These are phyloP conservation scores for Cryptosporidium ryanae DNA, from an alignment of 169 alveolate species.

Conservation along the genomic window DNA sequence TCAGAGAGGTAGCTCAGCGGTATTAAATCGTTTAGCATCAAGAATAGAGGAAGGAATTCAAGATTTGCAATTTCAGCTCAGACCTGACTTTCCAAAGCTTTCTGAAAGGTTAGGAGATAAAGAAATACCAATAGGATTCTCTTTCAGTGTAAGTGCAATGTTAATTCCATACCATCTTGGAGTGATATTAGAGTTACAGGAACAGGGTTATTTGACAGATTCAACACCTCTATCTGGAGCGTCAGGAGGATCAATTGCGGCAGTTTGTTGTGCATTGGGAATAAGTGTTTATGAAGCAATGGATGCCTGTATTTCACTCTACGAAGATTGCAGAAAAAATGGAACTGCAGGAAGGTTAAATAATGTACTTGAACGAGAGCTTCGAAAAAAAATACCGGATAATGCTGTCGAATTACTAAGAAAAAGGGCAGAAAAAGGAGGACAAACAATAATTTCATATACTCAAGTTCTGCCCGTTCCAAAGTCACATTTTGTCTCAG, in stretches of 20 bases:
- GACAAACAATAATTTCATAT: slow-evolving; percentile 54
- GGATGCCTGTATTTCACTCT: slow-evolving; percentile 68
- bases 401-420: slow-evolving; percentile 60
- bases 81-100: slow-evolving; percentile 70
- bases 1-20: slow-evolving; percentile 68
- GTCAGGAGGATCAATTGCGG: slow-evolving; percentile 72
- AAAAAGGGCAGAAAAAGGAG: slow-evolving; percentile 64
- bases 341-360: slow-evolving; percentile 72
- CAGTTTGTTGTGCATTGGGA: slow-evolving; percentile 62
- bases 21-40: slow-evolving; percentile 49
- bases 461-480: slow-evolving; percentile 73
- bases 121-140: slow-evolving; percentile 64
- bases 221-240: slow-evolving; percentile 74
- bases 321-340: slow-evolving; percentile 66
- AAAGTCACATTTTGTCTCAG: slow-evolving; percentile 67
- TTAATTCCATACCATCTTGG: slow-evolving; percentile 73
- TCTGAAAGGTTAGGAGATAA: slow-evolving; percentile 6
- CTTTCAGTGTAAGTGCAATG: slow-evolving; percentile 72
- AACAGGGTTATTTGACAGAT: slow-evolving; percentile 60
- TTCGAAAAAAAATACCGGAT: slow-evolving; percentile 61
- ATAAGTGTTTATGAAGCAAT: slow-evolving; percentile 72
- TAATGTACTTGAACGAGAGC: slow-evolving; percentile 49
- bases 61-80: slow-evolving; percentile 57
- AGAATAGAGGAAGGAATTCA: slow-evolving; percentile 75
- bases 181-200: slow-evolving; percentile 69